phyloP scores from a whole-genome alignment of 2,329 filamentous ascomycete genomes.

The Diaporthe ilicicola region DNA sequence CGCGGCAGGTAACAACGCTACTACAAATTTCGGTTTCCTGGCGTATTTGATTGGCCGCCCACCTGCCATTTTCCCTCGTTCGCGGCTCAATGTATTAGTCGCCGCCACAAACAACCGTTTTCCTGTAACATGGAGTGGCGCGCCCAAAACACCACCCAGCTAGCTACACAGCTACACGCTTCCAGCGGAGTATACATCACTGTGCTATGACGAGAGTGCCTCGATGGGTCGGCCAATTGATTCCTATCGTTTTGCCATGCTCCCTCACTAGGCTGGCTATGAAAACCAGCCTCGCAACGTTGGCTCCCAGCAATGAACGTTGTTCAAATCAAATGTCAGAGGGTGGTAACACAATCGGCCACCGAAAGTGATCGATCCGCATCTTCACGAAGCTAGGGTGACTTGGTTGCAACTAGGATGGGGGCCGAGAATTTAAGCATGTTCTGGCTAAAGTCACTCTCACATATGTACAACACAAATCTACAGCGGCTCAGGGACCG shows the following conservation, averaged over 20 bases:
- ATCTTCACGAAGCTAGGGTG: constrained; percentile 7
- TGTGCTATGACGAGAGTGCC: background rate
- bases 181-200: background rate
- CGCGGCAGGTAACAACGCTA: constrained; percentile 15
- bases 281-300: background rate
- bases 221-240: background rate
- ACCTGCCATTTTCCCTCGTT: background rate
- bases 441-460: constrained; percentile 15
- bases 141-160: background rate
- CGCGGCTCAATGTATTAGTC: constrained; percentile 15
- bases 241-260: background rate
- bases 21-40: background rate
- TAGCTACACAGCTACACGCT: background rate
- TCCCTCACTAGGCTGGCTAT: background rate
- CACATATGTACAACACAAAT: constrained; percentile 14
- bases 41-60: background rate
- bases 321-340: background rate
- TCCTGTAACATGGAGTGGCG: background rate
- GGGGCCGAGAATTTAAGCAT: constrained; percentile 18
- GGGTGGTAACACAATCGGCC: constrained; percentile 13
- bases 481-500: constrained; percentile 22
- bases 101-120: constrained; percentile 7
- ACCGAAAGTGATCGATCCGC: constrained; percentile 21
- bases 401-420: constrained; percentile 5
- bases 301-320: background rate